A percentile compares a stretch with the other conserved stretches of the same genome.
Evolutionary conservation across 495 filamentous ascomycete genomes (phyloP).

Genomic region (Jackrogersella multiformis): DNA sequence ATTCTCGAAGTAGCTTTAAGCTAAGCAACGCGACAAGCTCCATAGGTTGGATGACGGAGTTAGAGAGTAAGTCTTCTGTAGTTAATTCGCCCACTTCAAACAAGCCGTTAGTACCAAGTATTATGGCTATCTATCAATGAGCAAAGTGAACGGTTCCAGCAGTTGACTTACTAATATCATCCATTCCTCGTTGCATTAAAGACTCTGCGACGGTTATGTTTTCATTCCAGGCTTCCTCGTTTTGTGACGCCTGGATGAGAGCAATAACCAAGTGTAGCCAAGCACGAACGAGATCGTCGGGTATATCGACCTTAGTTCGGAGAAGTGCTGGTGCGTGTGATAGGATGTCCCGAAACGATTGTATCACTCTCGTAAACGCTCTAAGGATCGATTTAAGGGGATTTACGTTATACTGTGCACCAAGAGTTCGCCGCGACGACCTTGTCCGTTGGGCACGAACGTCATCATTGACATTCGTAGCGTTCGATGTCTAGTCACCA

Average conservation of each 20-base stretch:
- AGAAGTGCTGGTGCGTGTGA: constrained; percentile 28
- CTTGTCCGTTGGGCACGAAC: neutral
- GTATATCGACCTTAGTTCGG: constrained; percentile 36
- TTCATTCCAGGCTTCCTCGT: constrained; percentile 29
- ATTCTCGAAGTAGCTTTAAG: constrained; percentile 45
- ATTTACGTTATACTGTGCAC: neutral
- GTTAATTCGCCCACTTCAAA: constrained; percentile 23
- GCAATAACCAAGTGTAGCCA: constrained; percentile 49
- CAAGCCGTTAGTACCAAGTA: neutral
- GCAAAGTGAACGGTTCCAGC: neutral
- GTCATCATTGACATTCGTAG: neutral
- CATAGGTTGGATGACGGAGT: constrained; percentile 47
- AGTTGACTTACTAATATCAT: constrained; percentile 28
- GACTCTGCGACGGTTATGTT: constrained; percentile 26
- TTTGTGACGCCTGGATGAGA: constrained; percentile 32
- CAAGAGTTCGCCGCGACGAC: neutral
- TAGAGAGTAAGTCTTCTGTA: constrained; percentile 36
- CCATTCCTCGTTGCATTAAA: constrained; percentile 32
- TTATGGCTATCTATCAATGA: neutral
- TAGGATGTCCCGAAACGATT: constrained; percentile 42
- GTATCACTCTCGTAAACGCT: constrained; percentile 30
- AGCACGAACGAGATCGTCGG: constrained; percentile 43
- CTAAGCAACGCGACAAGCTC: constrained; percentile 50
- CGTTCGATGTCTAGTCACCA: constrained; percentile 4
- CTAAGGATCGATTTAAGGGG: constrained; percentile 28